Conservation (phyloP, 129 eudicot genomes). For the Flaveria trinervia region DNA sequence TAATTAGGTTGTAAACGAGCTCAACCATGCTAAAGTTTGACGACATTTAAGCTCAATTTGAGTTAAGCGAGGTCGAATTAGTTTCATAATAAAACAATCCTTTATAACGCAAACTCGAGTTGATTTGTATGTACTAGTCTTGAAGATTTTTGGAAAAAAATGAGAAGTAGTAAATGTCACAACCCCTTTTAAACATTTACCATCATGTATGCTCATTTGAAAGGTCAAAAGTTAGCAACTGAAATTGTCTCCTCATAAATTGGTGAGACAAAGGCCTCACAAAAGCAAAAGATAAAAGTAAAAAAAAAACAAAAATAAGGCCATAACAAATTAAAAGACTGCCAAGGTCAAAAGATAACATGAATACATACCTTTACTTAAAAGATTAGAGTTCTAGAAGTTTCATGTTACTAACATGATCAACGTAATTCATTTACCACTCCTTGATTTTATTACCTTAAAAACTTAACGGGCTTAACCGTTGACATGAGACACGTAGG, state of each 20-base stretch:
- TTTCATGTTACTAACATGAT: too few relatives aligned
- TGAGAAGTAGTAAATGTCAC: neutral
- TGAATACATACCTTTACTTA: too few relatives aligned
- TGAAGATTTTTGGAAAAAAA: neutral
- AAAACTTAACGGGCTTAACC: too few relatives aligned
- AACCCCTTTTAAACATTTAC: neutral
- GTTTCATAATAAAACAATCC: neutral
- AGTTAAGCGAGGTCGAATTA: neutral
- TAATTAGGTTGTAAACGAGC: neutral
- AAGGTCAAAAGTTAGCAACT: conserved; percentile 10
- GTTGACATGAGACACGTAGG: too few relatives aligned
- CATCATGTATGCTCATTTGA: neutral
- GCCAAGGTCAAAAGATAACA: neutral
- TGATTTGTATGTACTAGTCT: neutral
- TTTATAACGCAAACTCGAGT: neutral
- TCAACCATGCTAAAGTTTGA: neutral
- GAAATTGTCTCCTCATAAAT: conserved; percentile 13
- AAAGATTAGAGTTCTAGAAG: too few relatives aligned
- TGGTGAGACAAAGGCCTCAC: conserved; percentile 6
- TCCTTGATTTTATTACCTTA: too few relatives aligned
- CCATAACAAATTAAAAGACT: neutral
- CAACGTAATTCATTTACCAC: too few relatives aligned
- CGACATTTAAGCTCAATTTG: neutral
- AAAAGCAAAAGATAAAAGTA: conserved; percentile 7
- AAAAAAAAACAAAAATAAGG: neutral